These are phyloP conservation scores for Termitomyces sp. DNA, from an alignment of 768 basidiomycete species.

Conservation along the genomic window DNA sequence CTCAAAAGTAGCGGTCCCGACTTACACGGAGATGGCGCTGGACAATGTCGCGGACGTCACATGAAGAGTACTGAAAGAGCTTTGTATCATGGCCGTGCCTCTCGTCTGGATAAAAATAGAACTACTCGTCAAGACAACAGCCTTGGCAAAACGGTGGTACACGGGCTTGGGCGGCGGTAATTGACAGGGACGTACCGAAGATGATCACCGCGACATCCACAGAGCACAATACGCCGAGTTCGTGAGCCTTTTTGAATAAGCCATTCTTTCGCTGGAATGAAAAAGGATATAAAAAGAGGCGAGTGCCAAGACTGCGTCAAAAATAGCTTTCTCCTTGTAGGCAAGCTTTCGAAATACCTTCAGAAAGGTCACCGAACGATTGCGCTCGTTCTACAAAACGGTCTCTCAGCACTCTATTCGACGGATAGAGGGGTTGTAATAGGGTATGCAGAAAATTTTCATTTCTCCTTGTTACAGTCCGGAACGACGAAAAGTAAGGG, in stretches of 20 bases:
- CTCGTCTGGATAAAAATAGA: slow-evolving; percentile 20
- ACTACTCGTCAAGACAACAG: slow-evolving; percentile 5
- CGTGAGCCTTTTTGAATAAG: slow-evolving; percentile 17
- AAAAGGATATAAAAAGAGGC: slow-evolving; percentile 8
- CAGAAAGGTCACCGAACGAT: slow-evolving; percentile 17
- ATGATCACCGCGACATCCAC: slow-evolving; percentile 16
- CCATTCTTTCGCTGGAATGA: slow-evolving; percentile 14
- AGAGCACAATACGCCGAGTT: slow-evolving; percentile 15
- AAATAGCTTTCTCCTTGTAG: slow-evolving; percentile 17
- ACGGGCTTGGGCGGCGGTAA: not conserved
- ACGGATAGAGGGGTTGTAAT: not conserved
- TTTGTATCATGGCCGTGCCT: slow-evolving; percentile 51
- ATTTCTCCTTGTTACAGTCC: not conserved
- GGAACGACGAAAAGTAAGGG: not conserved
- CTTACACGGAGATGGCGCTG: slow-evolving; percentile 51
- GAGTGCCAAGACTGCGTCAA: slow-evolving; percentile 17
- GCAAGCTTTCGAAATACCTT: slow-evolving; percentile 12
- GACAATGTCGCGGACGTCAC: slow-evolving; percentile 54
- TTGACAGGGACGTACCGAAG: slow-evolving; percentile 9
- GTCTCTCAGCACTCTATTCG: not conserved
- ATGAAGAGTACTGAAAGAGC: slow-evolving; percentile 70
- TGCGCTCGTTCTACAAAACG: slow-evolving; percentile 14
- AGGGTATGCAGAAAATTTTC: not conserved
- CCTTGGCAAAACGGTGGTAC: slow-evolving; percentile 12
- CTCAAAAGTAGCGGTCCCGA: not conserved